A percentile compares a stretch with the other conserved stretches of the same genome.
phyloP scores from a whole-genome alignment of 371 early-diverging fungal genomes.

The Mortierella sp. region DNA sequence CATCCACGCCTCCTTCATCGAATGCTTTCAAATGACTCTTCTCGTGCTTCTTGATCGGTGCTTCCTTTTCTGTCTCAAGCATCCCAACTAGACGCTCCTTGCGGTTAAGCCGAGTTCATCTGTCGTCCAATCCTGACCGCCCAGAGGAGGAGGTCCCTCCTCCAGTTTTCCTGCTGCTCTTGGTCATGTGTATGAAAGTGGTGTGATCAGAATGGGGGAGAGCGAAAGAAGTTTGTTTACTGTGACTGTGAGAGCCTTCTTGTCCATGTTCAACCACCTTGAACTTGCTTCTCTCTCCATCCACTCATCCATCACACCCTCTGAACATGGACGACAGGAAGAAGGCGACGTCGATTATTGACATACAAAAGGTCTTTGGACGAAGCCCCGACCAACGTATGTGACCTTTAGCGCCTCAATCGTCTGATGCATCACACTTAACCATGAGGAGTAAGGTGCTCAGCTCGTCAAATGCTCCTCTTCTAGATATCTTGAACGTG shows the following conservation, averaged over 20 bases:
- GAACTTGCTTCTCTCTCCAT: not conserved
- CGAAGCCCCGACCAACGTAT: conserved; percentile 68
- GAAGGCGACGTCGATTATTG: conserved; percentile 15
- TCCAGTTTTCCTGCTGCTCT: conserved; percentile 16
- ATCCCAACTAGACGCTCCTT: conserved; percentile 57
- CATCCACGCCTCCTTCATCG: conserved; percentile 57
- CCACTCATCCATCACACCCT: not conserved
- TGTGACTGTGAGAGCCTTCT: not conserved
- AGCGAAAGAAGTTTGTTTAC: not conserved
- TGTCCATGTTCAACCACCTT: not conserved
- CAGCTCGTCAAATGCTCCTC: not conserved
- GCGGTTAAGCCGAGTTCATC: conserved; percentile 42
- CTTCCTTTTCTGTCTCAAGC: conserved; percentile 45
- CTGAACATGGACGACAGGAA: conserved; percentile 32
- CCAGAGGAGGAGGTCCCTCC: conserved; percentile 2
- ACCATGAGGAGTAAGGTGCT: too few relatives aligned
- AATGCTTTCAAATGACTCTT: conserved; percentile 39
- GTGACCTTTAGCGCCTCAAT: not conserved
- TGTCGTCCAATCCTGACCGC: not conserved
- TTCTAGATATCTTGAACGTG: conserved; percentile 70
- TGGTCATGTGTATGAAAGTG: conserved; percentile 15
- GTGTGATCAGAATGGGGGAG: not conserved
- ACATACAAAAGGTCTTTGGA: conserved; percentile 37
- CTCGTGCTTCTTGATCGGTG: conserved; percentile 40
- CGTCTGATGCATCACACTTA: not conserved